These are phyloP conservation scores for Trypanosoma cruzi DNA, from an alignment of 208 protist species.

Conservation along the genomic window DNA sequence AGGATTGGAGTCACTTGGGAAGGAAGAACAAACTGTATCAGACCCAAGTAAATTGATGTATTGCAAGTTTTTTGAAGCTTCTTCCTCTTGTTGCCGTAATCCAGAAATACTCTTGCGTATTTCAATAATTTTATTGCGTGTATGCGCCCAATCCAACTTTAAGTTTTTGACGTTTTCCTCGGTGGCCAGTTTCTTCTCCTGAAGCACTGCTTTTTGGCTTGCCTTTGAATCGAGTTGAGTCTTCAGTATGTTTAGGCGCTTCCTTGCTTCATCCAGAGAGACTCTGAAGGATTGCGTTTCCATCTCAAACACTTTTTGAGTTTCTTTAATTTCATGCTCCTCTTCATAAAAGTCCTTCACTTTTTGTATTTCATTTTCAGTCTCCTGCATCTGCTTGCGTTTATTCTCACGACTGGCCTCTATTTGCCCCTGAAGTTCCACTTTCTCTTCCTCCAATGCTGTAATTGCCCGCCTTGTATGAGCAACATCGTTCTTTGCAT, in stretches of 20 bases:
- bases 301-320: conserved; percentile 2
- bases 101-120: neutral
- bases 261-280: conserved; percentile 9
- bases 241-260: conserved; percentile 10
- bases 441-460: conserved; percentile 16
- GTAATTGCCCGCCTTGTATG: neutral
- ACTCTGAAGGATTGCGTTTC: conserved; percentile 7
- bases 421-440: conserved; percentile 10
- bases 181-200: conserved; percentile 7
- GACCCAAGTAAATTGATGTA: conserved; percentile 13
- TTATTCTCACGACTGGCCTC: conserved; percentile 3
- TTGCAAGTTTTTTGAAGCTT: conserved; percentile 3
- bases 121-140: conserved; percentile 5
- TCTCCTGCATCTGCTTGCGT: conserved; percentile 6
- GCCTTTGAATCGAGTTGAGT: conserved; percentile 6
- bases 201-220: conserved; percentile 16
- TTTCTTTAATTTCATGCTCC: conserved; percentile 3
- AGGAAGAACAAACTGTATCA: neutral
- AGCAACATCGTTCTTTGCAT: conserved; percentile 1
- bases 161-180: conserved; percentile 14
- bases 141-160: conserved; percentile 7
- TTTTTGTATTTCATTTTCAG: conserved; percentile 5
- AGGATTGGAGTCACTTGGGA: neutral
- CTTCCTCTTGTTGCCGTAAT: conserved; percentile 1
- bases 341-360: conserved; percentile 15